Evolutionary conservation across 495 filamentous ascomycete genomes (phyloP).

Genomic region (Opeltia flavorubescens): DNA sequence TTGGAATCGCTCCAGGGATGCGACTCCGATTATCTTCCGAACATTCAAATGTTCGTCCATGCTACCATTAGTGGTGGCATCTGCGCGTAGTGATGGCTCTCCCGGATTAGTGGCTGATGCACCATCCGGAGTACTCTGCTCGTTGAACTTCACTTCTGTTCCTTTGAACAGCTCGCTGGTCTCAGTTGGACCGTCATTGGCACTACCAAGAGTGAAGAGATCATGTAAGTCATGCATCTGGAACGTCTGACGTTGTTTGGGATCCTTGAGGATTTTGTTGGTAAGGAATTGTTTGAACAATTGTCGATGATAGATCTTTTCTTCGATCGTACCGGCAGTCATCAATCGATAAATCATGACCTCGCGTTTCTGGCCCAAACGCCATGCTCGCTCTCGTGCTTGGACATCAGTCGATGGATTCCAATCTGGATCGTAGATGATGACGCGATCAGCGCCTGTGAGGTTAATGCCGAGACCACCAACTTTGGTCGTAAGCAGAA

Average conservation of each 20-base stretch:
- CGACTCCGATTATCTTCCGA: constrained; percentile 40
- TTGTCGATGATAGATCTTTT: constrained; percentile 97
- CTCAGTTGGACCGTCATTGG: constrained; percentile 58
- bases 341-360: constrained; percentile 91
- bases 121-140: constrained; percentile 21
- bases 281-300: constrained; percentile 94
- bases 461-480: constrained; percentile 89
- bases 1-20: constrained; percentile 40
- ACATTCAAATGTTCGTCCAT: constrained; percentile 22
- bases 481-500: constrained; percentile 87
- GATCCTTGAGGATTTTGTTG: constrained; percentile 86
- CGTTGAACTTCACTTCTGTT: constrained; percentile 53
- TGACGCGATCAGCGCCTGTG: constrained; percentile 87
- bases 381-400: constrained; percentile 91
- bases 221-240: constrained; percentile 78
- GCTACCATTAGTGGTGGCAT: constrained; percentile 2
- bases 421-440: constrained; percentile 98
- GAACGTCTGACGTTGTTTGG: constrained; percentile 77
- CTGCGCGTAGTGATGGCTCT: constrained; percentile 15
- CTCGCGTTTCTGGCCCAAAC: constrained; percentile 83
- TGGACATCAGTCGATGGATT: constrained; percentile 90
- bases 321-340: constrained; percentile 95
- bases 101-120: constrained; percentile 5
- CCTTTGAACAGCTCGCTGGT: constrained; percentile 75
- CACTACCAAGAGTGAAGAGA: constrained; percentile 66